A percentile compares a stretch with the other conserved stretches of the same genome.
Conservation (phyloP, 2,329 filamentous ascomycete species). For the Botryotinia convoluta region DNA sequence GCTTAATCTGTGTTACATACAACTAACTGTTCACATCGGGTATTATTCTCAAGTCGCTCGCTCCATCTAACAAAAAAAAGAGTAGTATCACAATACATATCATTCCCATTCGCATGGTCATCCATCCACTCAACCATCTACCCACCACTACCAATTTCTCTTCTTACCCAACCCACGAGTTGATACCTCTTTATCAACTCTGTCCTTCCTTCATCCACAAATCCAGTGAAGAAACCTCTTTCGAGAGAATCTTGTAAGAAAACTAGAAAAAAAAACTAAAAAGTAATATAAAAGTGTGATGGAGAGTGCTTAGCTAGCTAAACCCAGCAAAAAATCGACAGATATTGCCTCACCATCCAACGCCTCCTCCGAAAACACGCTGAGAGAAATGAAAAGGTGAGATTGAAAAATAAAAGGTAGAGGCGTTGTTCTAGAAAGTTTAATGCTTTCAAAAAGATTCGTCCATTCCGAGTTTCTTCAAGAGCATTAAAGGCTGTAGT, state of each 20-base stretch:
- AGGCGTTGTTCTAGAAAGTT: background rate
- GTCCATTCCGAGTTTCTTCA: conserved; percentile 9
- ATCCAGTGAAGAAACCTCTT: background rate
- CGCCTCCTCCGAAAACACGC: background rate
- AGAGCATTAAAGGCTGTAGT: conserved; percentile 9
- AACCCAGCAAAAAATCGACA: conserved; percentile 7
- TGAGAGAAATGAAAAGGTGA: conserved; percentile 3
- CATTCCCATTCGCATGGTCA: background rate
- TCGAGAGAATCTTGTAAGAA: background rate
- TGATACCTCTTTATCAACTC: background rate
- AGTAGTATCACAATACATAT: conserved; percentile 8
- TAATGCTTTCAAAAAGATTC: conserved; percentile 14
- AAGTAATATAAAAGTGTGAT: conserved; percentile 4
- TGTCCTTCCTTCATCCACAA: background rate
- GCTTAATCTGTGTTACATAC: background rate
- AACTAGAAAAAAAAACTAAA: background rate
- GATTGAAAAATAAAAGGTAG: background rate
- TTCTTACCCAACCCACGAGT: background rate
- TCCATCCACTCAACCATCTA: background rate
- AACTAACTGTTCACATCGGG: conserved; percentile 10
- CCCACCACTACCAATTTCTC: background rate
- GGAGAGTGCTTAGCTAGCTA: conserved; percentile 12
- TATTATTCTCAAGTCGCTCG: conserved; percentile 16
- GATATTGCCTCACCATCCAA: conserved; percentile 3
- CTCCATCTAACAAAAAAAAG: conserved; percentile 10